Evolutionary conservation across 202 grass and related monocot species (phyloP), one percentile per base, ranked within the genome.

Genomic region (Musa balbisiana): DNA sequence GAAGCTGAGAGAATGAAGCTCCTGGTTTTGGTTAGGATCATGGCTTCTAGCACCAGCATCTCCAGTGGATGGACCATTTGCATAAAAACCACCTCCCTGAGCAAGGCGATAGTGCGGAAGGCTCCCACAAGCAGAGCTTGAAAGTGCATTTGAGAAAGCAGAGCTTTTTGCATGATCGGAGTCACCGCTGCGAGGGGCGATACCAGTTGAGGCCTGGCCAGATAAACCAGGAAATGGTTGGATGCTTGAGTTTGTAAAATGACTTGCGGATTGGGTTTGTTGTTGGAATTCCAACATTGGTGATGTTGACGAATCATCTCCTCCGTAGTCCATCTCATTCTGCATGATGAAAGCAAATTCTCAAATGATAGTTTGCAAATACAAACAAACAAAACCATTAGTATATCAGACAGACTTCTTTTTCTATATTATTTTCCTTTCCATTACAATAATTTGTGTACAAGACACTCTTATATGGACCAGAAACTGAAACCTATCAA

Each of bases 281-380:
- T 75, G 51, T 22, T 53, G 80, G 52, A 26, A 69, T 23, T 29
- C 54, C 78, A 75, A 56, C 55, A 75, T 80, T 2, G 75, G 75
- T 67, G 84, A 76, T 19, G 52, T 70, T 52, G 78, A 13, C 25
- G 67, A 26, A 53, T 77, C 85, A 56, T 83, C 82, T 60, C 24
- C 65, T 69, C 29, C 64, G 33, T 62, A 70, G 33, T 81, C 87
- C 78, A 92, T 92, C 77, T 87, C 80, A 79, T 85, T 74, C 87
- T 89, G 90, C 33, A 43, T 8, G 33, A 43, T 3, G 4, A 43
- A 43, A 43, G 33, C 5, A 43, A 43, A 43, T 43, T 43, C 33
- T 43, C 33, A 43, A 43, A 43, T 6, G 33, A 6, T 43, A 43
- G 33, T 43, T 43, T 43, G 33, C 33, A 43, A 43, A 43, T 43